A percentile compares a stretch with the other conserved stretches of the same genome.
phyloP scores from a whole-genome alignment of 2,329 filamentous ascomycete genomes.

The Phyllosticta citrichinensis region DNA sequence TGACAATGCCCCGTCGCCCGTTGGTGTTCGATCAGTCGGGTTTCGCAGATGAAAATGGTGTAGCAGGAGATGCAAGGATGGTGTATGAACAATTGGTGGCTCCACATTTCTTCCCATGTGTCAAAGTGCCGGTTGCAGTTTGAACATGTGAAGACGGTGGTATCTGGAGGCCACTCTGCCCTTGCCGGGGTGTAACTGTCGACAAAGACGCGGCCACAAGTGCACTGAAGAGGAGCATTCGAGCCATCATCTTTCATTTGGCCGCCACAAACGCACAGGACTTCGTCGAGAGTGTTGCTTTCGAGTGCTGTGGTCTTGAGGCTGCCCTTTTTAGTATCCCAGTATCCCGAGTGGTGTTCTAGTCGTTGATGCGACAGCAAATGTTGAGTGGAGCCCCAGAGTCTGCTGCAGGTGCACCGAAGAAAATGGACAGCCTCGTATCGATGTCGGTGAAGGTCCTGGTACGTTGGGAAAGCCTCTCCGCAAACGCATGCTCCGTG shows the following conservation, averaged over 20 bases:
- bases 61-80: slow-evolving; percentile 11
- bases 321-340: slow-evolving; percentile 6
- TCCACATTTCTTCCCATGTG: slow-evolving; percentile 10
- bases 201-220: slow-evolving; percentile 2
- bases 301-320: not conserved
- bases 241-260: not conserved
- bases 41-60: slow-evolving; percentile 6
- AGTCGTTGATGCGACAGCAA: slow-evolving; percentile 9
- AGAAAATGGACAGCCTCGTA: slow-evolving; percentile 3
- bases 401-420: slow-evolving; percentile 3
- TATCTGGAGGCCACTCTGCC: not conserved
- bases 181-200: slow-evolving; percentile 4
- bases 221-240: not conserved
- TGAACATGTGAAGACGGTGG: slow-evolving; percentile 2
- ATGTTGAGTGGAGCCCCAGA: slow-evolving; percentile 7
- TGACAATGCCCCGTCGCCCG: slow-evolving; percentile 5
- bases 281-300: slow-evolving; percentile 7
- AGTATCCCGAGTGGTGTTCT: slow-evolving; percentile 4
- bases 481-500: slow-evolving; percentile 9
- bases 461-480: slow-evolving; percentile 6
- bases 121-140: slow-evolving; percentile 2
- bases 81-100: slow-evolving; percentile 7
- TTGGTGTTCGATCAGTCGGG: slow-evolving; percentile 3
- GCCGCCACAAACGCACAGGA: slow-evolving; percentile 4
- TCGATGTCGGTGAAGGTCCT: slow-evolving; percentile 4